Evolutionary conservation across 371 early-diverging fungal species (phyloP), one percentile per base, ranked within the genome.

Genomic region (Zopfochytrium polystomum): DNA sequence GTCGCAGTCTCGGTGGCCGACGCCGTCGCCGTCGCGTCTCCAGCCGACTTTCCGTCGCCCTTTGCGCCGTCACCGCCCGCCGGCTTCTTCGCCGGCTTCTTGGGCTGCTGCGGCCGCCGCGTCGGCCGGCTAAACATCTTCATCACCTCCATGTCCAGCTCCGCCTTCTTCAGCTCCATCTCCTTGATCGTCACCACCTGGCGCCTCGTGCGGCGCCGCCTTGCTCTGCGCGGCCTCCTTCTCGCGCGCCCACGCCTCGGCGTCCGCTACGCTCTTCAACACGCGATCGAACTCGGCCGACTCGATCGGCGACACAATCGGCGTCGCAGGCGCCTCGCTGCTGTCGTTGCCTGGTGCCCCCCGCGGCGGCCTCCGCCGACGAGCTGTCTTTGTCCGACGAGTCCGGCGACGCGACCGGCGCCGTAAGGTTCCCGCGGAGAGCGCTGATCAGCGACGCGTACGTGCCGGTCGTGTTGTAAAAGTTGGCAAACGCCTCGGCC

Each of bases 221-320:
- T 75, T 77, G 0, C 70, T 79, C 74, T 92, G 95, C 46, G 73
- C 80, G 3, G 61, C 72, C 5, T 82, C 60, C 72, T 79, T 84
- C 3, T 79, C 79, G 23, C 64, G 62, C 27, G 88, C 72, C 92
- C 93, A 92, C 3, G 72, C 58, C 31, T 80, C 76, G 5, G 79
- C 72, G 9, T 68, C 73, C 11, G 81, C 77, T 25, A 85, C 66
- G 7, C 66, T 59, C 43, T 65, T 68, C 48, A 71, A 68, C 20
- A 85, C 65, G 29, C 59, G 67, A 30, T 71, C 67, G 15, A 77
- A 62, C 20, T 64, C 59, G 26, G 66, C 59, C 38, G 29, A 38
- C 20, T 51, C 57, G 4, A 82, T 77, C 13, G 90, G 68, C 50
- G 87, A 90, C 35, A 77, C 83, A 2, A 81, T 72, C 0, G 85